Base-by-base conservation (phyloP, 2,329 filamentous ascomycete species). In the Immersiporthe knoxdaviesiana region DNA sequence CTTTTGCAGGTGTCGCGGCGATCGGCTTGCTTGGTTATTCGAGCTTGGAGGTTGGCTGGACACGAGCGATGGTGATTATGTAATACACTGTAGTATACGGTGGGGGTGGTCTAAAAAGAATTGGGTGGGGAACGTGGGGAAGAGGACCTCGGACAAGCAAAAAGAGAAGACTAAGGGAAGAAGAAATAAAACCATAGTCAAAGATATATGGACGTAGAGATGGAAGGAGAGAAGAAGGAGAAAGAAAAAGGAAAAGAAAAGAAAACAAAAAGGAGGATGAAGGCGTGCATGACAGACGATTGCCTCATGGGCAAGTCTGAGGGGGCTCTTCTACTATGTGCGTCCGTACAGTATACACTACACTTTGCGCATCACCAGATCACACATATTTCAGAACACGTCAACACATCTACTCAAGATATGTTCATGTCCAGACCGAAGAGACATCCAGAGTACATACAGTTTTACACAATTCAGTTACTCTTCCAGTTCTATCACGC, bases 21-120 rank as follows among this genome's bases (percentile, higher is more conserved):
- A 24, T 16, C 35, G n/a, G 32, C 18, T 41, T 56, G 68, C 58
- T 68, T 64, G 65, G 65, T 52, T 32, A 14, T 35, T 44, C 61
- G 54, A 62, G 30, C 24, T 52, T 62, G 59, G 60, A 68, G 66
- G 66, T 63, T 37, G 66, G 66, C 59, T 30, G 56, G 63, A 21
- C n/a, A n/a, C 10, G 35, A 50, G 47, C 27, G 12, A 16, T 3
- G 50, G 11, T 41, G 68, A 32, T 67, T 64, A 63, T 16, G 47
- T 63, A 41, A 58, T 50, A 24, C 18, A 6, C 14, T 3, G n/a
- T n/a, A n/a, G n/a, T n/a, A n/a, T n/a, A n/a, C n/a, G n/a, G n/a
- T n/a, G n/a, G n/a, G n/a, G n/a, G n/a, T n/a, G n/a, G n/a, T n/a
- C n/a, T 21, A 14, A 16, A 16, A 44, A 44, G 21, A 18, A 7